Conservation (phyloP, 495 filamentous ascomycete genomes). For the Hypoxylon subgilvum region DNA sequence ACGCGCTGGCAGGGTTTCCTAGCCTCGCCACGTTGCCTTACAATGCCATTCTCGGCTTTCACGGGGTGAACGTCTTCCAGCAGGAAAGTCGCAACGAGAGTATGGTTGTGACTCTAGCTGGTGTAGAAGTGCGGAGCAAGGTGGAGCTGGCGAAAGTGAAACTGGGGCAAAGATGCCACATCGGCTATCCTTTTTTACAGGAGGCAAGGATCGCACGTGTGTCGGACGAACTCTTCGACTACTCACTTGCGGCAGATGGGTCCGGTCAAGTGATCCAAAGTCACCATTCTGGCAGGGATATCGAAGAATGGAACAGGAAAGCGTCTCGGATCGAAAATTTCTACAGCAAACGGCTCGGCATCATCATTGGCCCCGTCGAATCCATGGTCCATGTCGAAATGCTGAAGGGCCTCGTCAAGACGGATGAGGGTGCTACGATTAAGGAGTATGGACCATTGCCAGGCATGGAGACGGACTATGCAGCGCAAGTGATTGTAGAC, state of each 20-base stretch:
- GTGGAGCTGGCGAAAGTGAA: constrained; percentile 75
- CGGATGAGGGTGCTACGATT: constrained; percentile 84
- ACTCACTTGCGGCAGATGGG: constrained; percentile 69
- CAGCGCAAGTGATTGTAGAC: constrained; percentile 87
- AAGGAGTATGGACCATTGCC: constrained; percentile 93
- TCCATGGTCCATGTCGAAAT: constrained; percentile 89
- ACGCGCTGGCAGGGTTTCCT: constrained; percentile 90
- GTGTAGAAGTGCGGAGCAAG: constrained; percentile 72
- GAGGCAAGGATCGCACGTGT: constrained; percentile 89
- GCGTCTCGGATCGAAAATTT: constrained; percentile 78
- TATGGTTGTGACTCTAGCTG: constrained; percentile 84
- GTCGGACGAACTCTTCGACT: constrained; percentile 93
- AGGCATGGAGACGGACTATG: constrained; percentile 90
- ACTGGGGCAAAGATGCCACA: constrained; percentile 83
- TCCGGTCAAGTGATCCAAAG: constrained; percentile 63
- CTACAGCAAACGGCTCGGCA: constrained; percentile 89
- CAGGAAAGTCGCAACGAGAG: constrained; percentile 96
- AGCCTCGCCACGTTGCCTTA: constrained; percentile 83
- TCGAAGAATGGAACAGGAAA: constrained; percentile 83
- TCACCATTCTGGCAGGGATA: constrained; percentile 78
- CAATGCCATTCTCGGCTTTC: constrained; percentile 79
- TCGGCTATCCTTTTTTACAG: constrained; percentile 94
- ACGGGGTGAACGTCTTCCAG: constrained; percentile 95
- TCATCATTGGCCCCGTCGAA: constrained; percentile 85
- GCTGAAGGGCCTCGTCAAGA: constrained; percentile 88